These are phyloP conservation scores for Balakata baccata DNA, from an alignment of 345 rosid species.

Conservation along the genomic window DNA sequence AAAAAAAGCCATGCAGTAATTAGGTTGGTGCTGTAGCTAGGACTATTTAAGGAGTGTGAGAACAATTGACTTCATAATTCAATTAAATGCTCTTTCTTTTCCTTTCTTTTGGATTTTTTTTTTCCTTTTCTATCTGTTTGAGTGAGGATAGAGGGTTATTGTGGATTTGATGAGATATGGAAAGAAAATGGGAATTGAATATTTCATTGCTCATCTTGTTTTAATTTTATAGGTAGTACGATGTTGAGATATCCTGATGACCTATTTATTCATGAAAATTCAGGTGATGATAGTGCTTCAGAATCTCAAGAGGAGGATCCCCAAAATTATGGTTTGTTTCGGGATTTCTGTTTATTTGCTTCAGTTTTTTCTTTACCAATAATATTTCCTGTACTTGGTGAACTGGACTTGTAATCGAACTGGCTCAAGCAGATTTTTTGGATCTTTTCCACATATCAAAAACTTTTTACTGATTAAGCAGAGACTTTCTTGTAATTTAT, in stretches of 20 bases:
- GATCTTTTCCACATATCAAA: background rate
- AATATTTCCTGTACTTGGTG: background rate
- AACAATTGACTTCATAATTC: background rate
- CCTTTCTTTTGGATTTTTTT: background rate
- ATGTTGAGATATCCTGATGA: background rate
- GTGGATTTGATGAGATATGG: background rate
- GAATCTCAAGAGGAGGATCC: constrained; percentile 36
- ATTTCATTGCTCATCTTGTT: background rate
- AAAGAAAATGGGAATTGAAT: background rate
- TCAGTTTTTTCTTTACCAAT: background rate
- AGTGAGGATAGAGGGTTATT: background rate
- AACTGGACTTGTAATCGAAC: background rate
- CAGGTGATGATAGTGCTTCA: constrained; percentile 50
- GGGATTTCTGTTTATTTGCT: background rate
- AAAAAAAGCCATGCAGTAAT: too few species aligned
- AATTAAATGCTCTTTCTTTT: background rate
- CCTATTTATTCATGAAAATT: constrained; percentile 12
- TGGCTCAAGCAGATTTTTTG: background rate
- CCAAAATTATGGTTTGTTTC: constrained; percentile 38
- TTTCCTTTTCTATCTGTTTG: background rate
- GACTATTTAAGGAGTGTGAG: background rate
- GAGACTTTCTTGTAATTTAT: background rate
- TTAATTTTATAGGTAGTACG: background rate
- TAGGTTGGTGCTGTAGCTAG: background rate
- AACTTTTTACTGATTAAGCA: background rate